Evolutionary conservation across 2,329 filamentous ascomycete genomes (phyloP).

Genomic region (Aureobasidium namibiae): DNA sequence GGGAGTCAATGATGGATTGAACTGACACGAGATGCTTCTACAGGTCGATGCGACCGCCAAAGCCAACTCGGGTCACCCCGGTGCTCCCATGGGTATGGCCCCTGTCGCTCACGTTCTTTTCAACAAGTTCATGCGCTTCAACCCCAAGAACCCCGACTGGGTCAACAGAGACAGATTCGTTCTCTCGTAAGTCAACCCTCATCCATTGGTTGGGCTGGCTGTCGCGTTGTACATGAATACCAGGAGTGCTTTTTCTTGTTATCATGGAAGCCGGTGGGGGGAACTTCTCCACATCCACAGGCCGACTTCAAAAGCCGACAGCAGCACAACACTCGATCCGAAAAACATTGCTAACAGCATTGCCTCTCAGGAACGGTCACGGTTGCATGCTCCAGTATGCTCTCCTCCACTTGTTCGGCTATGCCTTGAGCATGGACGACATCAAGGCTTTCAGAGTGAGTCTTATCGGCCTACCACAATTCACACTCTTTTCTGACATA

Average conservation of each 20-base stretch:
- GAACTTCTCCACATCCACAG: background rate
- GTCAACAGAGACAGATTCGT: conserved; percentile 97
- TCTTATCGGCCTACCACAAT: conserved; percentile 26
- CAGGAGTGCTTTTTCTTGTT: background rate
- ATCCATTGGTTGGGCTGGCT: background rate
- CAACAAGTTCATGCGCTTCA: conserved; percentile 99
- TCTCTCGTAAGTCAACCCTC: conserved; percentile 70
- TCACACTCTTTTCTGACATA: conserved; percentile 5
- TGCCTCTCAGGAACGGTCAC: conserved; percentile 72
- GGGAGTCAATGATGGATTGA: background rate
- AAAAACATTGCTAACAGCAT: conserved; percentile 2
- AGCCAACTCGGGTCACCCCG: conserved; percentile 96
- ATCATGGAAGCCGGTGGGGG: background rate
- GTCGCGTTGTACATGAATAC: background rate
- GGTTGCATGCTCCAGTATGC: conserved; percentile 99
- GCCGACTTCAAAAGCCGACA: background rate
- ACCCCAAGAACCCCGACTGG: conserved; percentile 98
- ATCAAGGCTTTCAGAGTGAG: conserved; percentile 93
- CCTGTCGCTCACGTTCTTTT: conserved; percentile 93
- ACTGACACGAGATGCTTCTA: conserved; percentile 14
- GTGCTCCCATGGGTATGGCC: conserved; percentile 96
- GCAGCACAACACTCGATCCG: background rate
- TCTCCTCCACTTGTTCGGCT: conserved; percentile 93
- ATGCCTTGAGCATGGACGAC: conserved; percentile 77
- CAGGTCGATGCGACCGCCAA: conserved; percentile 95